Evolutionary conservation across 345 rosid genomes (phyloP).

Genomic region (Boechera retrofracta): DNA sequence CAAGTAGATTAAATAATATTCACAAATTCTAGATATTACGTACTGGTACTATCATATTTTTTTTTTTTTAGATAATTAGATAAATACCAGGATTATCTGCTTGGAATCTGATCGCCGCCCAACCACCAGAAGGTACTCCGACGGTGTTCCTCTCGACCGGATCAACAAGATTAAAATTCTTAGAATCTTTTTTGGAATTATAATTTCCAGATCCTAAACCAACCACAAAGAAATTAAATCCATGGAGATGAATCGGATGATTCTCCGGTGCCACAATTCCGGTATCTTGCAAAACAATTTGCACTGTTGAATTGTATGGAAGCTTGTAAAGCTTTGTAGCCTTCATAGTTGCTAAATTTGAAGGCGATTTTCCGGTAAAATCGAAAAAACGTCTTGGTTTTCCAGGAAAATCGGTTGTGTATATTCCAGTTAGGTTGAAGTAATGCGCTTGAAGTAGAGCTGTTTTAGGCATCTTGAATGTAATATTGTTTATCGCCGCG

Average conservation of each 20-base stretch:
- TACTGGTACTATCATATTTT: neutral
- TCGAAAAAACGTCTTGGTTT: conserved; percentile 58
- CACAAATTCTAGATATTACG: neutral
- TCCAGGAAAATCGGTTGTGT: conserved; percentile 76
- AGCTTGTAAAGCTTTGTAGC: conserved; percentile 81
- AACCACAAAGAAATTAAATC: conserved; percentile 80
- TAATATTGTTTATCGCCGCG: conserved; percentile 74
- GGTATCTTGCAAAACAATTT: conserved; percentile 82
- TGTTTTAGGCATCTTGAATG: conserved; percentile 72
- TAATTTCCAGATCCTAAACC: conserved; percentile 84
- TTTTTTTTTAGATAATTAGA: neutral
- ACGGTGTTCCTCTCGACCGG: conserved; percentile 94
- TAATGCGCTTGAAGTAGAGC: conserved; percentile 80
- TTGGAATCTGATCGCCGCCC: conserved; percentile 81
- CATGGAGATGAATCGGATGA: conserved; percentile 92
- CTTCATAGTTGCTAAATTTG: conserved; percentile 60
- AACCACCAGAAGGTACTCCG: conserved; percentile 90
- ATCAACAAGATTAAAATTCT: conserved; percentile 78
- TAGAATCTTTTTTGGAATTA: conserved; percentile 57
- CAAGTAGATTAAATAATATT: neutral
- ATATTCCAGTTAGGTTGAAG: conserved; percentile 70
- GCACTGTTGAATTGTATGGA: conserved; percentile 66
- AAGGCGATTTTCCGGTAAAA: conserved; percentile 68
- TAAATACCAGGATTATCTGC: conserved; percentile 91
- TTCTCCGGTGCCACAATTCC: conserved; percentile 79